These are phyloP conservation scores for Pestalotiopsis sp. DNA, from an alignment of 2,329 filamentous ascomycete genomes.

Conservation along the genomic window DNA sequence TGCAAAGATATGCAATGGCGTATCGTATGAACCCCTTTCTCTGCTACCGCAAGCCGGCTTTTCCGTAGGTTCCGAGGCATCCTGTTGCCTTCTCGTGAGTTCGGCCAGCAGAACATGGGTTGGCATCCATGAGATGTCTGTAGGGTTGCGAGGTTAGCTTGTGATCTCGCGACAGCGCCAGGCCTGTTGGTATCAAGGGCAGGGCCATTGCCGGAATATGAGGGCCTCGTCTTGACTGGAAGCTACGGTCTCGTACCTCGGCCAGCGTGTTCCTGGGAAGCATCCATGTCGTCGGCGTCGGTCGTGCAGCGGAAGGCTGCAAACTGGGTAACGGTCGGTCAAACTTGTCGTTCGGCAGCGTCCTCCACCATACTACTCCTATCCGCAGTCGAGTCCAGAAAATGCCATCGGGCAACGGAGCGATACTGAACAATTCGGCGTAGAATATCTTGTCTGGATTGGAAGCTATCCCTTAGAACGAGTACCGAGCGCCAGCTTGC, in stretches of 20 bases:
- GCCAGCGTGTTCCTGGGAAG: background rate
- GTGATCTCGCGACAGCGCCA: background rate
- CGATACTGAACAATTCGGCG: background rate
- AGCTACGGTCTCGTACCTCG: background rate
- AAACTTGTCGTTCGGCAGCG: background rate
- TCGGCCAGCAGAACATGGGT: slow-evolving; percentile 55
- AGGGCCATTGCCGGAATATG: background rate
- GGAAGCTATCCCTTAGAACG: background rate
- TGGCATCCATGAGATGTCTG: slow-evolving; percentile 47
- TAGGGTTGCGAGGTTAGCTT: background rate
- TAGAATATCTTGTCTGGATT: background rate
- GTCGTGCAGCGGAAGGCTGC: background rate
- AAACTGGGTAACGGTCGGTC: background rate
- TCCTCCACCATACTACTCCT: slow-evolving; percentile 3
- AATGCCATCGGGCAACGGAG: slow-evolving; percentile 1
- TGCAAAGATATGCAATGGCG: slow-evolving; percentile 66
- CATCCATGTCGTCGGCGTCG: slow-evolving; percentile 2
- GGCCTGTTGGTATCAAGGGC: background rate
- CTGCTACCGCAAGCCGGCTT: slow-evolving; percentile 56
- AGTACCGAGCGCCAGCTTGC: background rate
- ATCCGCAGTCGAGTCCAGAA: slow-evolving; percentile 4
- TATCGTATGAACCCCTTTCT: slow-evolving; percentile 62
- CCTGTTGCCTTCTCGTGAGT: slow-evolving; percentile 46
- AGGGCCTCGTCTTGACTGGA: background rate
- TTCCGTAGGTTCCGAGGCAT: slow-evolving; percentile 32